Percentiles rank a stretch among this genome's conserved stretches.
Conservation (phyloP, 2,329 filamentous ascomycete genomes). For the Neofusicoccum ribis region DNA sequence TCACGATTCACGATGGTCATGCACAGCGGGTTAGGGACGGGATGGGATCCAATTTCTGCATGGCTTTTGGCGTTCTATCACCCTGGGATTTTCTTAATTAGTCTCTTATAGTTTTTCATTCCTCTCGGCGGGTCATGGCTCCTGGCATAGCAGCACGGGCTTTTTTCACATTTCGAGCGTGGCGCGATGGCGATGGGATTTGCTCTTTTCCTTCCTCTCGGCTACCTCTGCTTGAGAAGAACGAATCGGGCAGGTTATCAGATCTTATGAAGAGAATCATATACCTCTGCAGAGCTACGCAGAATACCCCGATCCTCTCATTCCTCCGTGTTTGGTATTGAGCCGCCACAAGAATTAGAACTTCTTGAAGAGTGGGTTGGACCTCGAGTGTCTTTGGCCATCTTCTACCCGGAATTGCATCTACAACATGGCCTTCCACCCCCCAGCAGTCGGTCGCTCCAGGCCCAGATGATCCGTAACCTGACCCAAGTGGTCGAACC, state of each 20-base stretch:
- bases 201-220: not conserved
- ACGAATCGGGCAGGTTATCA: not conserved
- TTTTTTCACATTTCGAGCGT: not conserved
- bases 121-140: not conserved
- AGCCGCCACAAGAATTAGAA: no score
- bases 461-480: no score
- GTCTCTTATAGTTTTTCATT: not conserved
- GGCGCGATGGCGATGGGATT: not conserved
- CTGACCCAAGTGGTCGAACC: no score
- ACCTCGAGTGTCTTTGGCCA: no score
- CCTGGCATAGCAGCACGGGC: not conserved
- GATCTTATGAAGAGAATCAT: not conserved
- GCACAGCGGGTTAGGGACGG: not conserved
- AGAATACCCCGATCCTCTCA: not conserved
- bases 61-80: not conserved
- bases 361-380: no score
- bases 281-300: not conserved
- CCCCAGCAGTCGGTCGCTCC: no score
- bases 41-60: not conserved
- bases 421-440: no score
- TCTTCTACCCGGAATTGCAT: no score
- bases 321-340: no score
- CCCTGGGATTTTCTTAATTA: not conserved
- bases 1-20: constrained; percentile 6
- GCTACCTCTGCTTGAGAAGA: not conserved